Conservation (phyloP, 305 asterid genomes). For the Andrographis paniculata region DNA sequence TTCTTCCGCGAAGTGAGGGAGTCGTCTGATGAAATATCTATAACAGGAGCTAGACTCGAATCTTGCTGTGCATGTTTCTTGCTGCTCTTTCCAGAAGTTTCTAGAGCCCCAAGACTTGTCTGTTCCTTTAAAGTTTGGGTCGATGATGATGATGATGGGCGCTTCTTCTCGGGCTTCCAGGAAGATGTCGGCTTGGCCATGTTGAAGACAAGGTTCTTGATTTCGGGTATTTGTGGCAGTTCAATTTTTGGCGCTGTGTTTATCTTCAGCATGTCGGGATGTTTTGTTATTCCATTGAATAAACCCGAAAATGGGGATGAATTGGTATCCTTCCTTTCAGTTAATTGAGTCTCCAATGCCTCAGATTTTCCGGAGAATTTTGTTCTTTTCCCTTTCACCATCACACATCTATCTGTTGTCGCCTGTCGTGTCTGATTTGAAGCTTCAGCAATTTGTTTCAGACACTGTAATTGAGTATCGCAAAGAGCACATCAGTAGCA, state of each 20-base stretch:
- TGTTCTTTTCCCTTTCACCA: no score
- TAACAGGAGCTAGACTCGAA: not conserved
- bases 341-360: constrained; percentile 12
- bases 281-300: constrained; percentile 17
- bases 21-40: constrained; percentile 15
- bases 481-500: constrained; percentile 19
- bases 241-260: constrained; percentile 18
- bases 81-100: constrained; percentile 12
- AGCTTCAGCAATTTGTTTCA: constrained; percentile 17
- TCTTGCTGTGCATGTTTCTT: constrained; percentile 14
- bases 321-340: constrained; percentile 15
- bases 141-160: not conserved
- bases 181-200: constrained; percentile 16
- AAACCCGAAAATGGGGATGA: not conserved
- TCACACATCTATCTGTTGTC: constrained; percentile 14
- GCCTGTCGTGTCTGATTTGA: constrained; percentile 18
- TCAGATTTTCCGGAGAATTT: no score
- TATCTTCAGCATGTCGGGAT: constrained; percentile 14
- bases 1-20: constrained; percentile 14
- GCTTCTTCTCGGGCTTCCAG: constrained; percentile 6
- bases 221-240: constrained; percentile 15
- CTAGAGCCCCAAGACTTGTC: constrained; percentile 5
- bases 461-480: constrained; percentile 16
- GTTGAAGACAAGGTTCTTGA: constrained; percentile 10
- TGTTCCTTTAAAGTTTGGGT: constrained; percentile 15